Evolutionary conservation across 2,329 filamentous ascomycete genomes (phyloP).

Genomic region (Dactylellina haptotyla): DNA sequence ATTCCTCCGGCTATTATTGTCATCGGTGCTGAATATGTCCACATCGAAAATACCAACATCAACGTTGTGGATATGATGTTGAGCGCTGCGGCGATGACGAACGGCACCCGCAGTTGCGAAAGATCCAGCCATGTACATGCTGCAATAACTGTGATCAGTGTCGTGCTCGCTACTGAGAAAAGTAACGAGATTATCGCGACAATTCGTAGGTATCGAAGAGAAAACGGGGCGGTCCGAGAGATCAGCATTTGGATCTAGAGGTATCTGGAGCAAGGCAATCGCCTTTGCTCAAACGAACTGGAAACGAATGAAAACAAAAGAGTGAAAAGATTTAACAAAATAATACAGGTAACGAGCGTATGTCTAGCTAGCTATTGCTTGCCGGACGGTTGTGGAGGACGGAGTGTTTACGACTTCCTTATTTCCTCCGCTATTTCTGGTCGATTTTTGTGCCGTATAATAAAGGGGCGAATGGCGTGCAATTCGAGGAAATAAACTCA

Average conservation of each 20-base stretch:
- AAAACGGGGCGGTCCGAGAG: slow-evolving; percentile 45
- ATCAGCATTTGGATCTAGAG: slow-evolving; percentile 46
- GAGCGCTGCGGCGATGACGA: slow-evolving; percentile 34
- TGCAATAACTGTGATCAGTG: slow-evolving; percentile 45
- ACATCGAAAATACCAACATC: slow-evolving; percentile 47
- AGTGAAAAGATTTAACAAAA: not conserved
- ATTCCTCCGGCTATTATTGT: slow-evolving; percentile 34
- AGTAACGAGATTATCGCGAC: slow-evolving; percentile 34
- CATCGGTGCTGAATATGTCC: slow-evolving; percentile 34
- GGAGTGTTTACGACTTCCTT: slow-evolving; percentile 10
- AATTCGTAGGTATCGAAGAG: slow-evolving; percentile 48
- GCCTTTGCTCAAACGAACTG: slow-evolving; percentile 3
- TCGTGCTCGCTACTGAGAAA: slow-evolving; percentile 34
- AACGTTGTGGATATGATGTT: slow-evolving; percentile 45
- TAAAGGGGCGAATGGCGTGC: not conserved
- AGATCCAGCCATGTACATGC: slow-evolving; percentile 38
- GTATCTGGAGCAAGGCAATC: slow-evolving; percentile 19
- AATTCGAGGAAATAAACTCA: slow-evolving; percentile 33
- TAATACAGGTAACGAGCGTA: slow-evolving; percentile 1
- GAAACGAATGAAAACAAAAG: slow-evolving; percentile 9
- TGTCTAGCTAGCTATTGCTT: slow-evolving; percentile 8
- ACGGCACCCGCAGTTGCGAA: slow-evolving; percentile 44
- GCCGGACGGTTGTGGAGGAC: slow-evolving; percentile 29
- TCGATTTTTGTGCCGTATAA: slow-evolving; percentile 30
- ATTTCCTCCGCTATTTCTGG: slow-evolving; percentile 9